These are phyloP conservation scores for Mycosphaerella arachidis DNA, from an alignment of 2,329 filamentous ascomycete genomes.

Conservation along the genomic window DNA sequence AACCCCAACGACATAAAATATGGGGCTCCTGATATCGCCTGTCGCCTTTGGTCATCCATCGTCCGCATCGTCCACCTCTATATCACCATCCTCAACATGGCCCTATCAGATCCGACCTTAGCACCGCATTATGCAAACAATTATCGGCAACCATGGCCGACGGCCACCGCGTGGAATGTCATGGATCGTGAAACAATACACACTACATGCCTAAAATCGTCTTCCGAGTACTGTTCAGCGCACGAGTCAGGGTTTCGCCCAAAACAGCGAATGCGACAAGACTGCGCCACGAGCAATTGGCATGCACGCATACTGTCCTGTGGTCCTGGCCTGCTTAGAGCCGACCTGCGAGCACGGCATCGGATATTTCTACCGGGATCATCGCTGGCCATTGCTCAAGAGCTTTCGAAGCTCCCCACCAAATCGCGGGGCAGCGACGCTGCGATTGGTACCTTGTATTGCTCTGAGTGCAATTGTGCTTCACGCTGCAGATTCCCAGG, in stretches of 20 bases:
- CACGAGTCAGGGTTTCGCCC: background rate
- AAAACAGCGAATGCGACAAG: background rate
- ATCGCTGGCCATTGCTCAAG: background rate
- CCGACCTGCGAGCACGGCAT: background rate
- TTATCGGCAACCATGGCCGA: background rate
- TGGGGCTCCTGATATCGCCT: background rate
- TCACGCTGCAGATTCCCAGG: background rate
- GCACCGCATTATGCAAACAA: background rate
- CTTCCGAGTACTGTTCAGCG: background rate
- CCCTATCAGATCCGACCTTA: constrained; percentile 3
- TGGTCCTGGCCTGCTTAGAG: background rate
- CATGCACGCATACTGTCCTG: background rate
- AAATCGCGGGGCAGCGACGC: background rate
- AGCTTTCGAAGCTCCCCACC: background rate
- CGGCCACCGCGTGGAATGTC: background rate
- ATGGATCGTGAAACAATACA: background rate
- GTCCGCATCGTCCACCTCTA: background rate
- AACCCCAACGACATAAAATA: constrained; percentile 1
- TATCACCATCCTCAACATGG: background rate
- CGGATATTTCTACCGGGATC: background rate
- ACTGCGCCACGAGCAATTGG: background rate
- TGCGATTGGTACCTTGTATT: background rate
- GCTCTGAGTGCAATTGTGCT: background rate
- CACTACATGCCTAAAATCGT: background rate
- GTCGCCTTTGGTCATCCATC: background rate